phyloP scores from a whole-genome alignment of 2,329 filamentous ascomycete species.

The Trichophyton mentagrophytes region DNA sequence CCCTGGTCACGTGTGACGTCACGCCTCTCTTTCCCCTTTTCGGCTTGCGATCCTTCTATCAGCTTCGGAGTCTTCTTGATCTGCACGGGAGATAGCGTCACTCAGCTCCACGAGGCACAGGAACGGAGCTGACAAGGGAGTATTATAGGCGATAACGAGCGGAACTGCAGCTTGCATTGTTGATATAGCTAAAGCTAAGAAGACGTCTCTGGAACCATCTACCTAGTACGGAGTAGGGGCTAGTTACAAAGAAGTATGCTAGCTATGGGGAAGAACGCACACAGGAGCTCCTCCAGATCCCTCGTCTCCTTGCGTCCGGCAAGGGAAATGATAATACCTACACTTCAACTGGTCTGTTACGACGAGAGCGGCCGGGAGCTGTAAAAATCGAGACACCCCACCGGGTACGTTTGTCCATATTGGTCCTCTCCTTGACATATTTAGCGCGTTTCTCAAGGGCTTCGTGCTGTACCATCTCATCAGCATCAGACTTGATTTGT shows the following conservation, averaged over 20 bases:
- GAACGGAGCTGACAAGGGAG: too few relatives aligned
- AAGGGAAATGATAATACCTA: background rate
- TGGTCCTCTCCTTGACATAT: background rate
- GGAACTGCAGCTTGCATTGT: background rate
- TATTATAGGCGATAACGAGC: background rate
- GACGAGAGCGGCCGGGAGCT: constrained; percentile 4
- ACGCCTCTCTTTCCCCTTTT: background rate
- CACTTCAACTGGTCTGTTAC: background rate
- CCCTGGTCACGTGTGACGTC: background rate
- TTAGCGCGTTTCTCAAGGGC: background rate
- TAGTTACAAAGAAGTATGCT: background rate
- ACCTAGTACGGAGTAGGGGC: background rate
- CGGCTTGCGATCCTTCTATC: background rate
- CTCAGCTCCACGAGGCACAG: background rate
- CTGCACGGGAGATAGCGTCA: background rate
- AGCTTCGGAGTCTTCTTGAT: background rate
- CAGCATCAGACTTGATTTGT: constrained; percentile 1
- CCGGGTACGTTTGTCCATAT: constrained; percentile 7
- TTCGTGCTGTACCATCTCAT: constrained; percentile 5
- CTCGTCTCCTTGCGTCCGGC: too few relatives aligned
- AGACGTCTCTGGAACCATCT: background rate
- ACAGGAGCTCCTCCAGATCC: background rate
- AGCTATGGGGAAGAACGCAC: background rate
- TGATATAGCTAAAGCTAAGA: background rate
- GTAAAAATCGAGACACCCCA: constrained; percentile 14